Conservation (phyloP, 352 stramenopile genomes). For the Thraustochytrium sp. region DNA sequence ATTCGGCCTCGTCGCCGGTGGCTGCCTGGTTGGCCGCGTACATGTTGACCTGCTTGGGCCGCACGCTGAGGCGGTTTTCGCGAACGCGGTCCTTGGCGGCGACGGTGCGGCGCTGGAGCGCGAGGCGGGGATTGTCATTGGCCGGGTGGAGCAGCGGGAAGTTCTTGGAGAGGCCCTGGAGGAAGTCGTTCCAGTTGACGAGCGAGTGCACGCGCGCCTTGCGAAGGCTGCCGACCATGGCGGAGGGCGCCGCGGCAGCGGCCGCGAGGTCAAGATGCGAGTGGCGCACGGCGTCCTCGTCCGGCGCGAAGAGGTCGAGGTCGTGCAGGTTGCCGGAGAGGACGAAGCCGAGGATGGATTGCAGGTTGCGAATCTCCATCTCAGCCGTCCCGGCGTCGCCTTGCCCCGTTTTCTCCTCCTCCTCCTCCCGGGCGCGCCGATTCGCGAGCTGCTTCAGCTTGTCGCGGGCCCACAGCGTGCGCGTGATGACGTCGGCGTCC, state of each 20-base stretch:
- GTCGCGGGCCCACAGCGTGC: background rate
- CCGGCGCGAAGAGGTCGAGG: background rate
- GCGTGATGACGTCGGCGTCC: slow-evolving; percentile 3
- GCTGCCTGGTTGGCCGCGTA: no score
- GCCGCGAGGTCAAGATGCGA: background rate
- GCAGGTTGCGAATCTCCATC: slow-evolving; percentile 19
- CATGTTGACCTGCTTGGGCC: background rate
- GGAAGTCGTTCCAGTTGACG: slow-evolving; percentile 38
- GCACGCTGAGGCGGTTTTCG: background rate
- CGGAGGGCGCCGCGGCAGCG: background rate
- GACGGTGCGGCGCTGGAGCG: slow-evolving; percentile 1
- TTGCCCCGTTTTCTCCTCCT: background rate
- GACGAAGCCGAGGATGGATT: slow-evolving; percentile 3
- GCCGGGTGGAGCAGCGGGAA: slow-evolving; percentile 31
- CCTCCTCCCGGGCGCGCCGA: background rate
- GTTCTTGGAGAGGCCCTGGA: slow-evolving; percentile 12
- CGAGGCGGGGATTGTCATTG: slow-evolving; percentile 1
- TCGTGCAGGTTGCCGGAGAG: background rate
- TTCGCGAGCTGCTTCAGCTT: background rate
- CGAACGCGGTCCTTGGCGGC: background rate
- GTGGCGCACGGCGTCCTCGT: background rate
- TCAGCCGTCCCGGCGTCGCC: background rate
- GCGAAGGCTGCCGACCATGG: background rate
- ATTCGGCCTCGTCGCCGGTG: no score
- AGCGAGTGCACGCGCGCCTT: background rate